These are phyloP conservation scores for Pseudonitzschia multiseries DNA, from an alignment of 108 stramenopile species.

Conservation along the genomic window DNA sequence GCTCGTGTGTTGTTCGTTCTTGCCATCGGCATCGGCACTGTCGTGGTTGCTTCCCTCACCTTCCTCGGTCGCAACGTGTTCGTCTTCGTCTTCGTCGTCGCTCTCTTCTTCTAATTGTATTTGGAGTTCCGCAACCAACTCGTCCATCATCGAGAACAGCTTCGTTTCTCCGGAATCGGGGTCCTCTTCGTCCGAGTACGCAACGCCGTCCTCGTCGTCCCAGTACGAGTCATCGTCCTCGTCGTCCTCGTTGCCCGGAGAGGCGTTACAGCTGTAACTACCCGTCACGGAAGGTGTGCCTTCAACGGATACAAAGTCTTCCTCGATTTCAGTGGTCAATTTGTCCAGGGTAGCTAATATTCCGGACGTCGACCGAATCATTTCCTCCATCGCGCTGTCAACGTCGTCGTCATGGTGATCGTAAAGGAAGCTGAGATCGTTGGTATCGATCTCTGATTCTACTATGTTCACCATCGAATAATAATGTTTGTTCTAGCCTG, in stretches of 20 bases:
- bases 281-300: background rate
- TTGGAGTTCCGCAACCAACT: slow-evolving; percentile 1
- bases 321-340: slow-evolving; percentile 4
- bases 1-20: background rate
- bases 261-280: background rate
- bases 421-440: background rate
- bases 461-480: background rate
- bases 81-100: background rate
- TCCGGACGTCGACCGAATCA: slow-evolving; percentile 2
- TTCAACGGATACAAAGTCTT: background rate
- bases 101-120: slow-evolving; percentile 6
- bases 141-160: slow-evolving; percentile 14
- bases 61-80: background rate
- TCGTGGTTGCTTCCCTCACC: background rate
- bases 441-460: background rate
- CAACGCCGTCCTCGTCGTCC: background rate
- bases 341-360: background rate
- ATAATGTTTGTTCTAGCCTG: background rate
- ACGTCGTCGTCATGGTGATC: background rate
- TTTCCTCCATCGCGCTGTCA: background rate
- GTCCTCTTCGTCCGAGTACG: slow-evolving; percentile 9
- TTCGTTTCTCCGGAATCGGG: slow-evolving; percentile 12
- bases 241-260: background rate
- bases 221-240: background rate
- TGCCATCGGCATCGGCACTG: background rate